Evolutionary conservation across 1,284 basidiomycete genomes (phyloP), one percentile per base, ranked within the genome.

Genomic region (Sanguinoderma infundibulare): DNA sequence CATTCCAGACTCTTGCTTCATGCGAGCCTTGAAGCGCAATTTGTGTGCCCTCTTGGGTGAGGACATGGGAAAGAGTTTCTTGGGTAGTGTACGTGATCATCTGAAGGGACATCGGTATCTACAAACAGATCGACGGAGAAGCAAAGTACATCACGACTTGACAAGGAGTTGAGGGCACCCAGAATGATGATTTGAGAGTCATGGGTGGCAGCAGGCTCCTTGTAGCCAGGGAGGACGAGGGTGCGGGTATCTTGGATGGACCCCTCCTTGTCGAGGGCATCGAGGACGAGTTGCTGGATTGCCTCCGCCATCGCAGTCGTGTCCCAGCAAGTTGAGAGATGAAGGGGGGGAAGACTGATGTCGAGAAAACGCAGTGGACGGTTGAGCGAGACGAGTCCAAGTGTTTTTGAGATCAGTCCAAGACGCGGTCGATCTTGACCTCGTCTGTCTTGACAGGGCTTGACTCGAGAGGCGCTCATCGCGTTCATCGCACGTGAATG

Each of bases 1-100:
- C 94, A 52, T 82, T 79, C 95, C 95, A 98, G 26, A 98, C 93
- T 60, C 93, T 87, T 58, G 90, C 94, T 81, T 98, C 96, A 77
- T 97, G 94, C n/a, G 95, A 98, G 28, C 96, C 96, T 53, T 89
- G 79, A 47, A 84, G 77, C 15, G 87, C 86, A 65, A 97, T 92
- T 69, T 90, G 86, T n/a, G 79, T 73, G 26, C 96, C 96, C 79
- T 98, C 96, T 2, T 84, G 77, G 15, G 93, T 95, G 39, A 95
- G 83, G 12, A 79, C 81, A 79, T 94, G 89, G 7, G 87, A 84
- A 10, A 87, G 80, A 10, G 87, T 82, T 73, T 95, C 94, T 72
- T 94, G 88, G 35, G 91, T 89, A 47, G 89, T 87, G 71, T 94
- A 96, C 58, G 78, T 79, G 65, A 98, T 84, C 92, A 98, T 98